Evolutionary conservation across 202 grass and related monocot species (phyloP), one percentile per base, ranked within the genome.

Genomic region (Eragrostis tef): DNA sequence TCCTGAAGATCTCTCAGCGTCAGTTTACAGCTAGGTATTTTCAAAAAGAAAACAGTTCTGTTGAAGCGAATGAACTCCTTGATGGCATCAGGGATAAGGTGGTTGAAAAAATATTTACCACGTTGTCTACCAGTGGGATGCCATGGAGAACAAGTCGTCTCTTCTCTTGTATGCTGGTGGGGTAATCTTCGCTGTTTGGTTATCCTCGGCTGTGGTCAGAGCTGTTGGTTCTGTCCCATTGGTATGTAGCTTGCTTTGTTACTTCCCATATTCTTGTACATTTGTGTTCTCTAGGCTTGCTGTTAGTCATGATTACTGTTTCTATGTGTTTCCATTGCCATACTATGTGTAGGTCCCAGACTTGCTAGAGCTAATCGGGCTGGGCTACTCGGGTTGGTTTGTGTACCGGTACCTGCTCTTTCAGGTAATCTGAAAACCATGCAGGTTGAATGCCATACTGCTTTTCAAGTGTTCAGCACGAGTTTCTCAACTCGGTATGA

Each of bases 371-470:
- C 77, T 92, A 62, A 88, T 92, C 5, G 86, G 93, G 48, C 86
- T 92, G 34, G 73, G 83, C 12, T 93, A 88, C 80, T 77, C 83
- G 1, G 90, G 90, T 67, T 96, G 93, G 93, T 92, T 92, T 52
- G 83, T 96, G 22, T 96, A 92, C n/a, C 86, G 88, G 15, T 89
- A 89, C 72, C 69, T 90, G 17, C 93, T 93, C 34, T 96, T 96
- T 79, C 90, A 96, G 86, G 93, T 89, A 89, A 82, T 54, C 52
- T 34, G 19, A 7, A 39, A 80, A 75, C 69, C 77, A 45, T 64
- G 19, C 47, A 47, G 46, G 53, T 56, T 56, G 60, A 15, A 25
- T 3, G 1, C 54, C 62, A 25, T 22, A 47, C 14, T 75, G 67
- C 64, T 75, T 73, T 79, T 73, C 42, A 19, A 54, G 11, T 59